A percentile compares a stretch with the other conserved stretches of the same genome.
These are phyloP conservation scores for Schoenoplectus tabernaemontani DNA, from an alignment of 202 grass and related monocot genomes.

Conservation along the genomic window DNA sequence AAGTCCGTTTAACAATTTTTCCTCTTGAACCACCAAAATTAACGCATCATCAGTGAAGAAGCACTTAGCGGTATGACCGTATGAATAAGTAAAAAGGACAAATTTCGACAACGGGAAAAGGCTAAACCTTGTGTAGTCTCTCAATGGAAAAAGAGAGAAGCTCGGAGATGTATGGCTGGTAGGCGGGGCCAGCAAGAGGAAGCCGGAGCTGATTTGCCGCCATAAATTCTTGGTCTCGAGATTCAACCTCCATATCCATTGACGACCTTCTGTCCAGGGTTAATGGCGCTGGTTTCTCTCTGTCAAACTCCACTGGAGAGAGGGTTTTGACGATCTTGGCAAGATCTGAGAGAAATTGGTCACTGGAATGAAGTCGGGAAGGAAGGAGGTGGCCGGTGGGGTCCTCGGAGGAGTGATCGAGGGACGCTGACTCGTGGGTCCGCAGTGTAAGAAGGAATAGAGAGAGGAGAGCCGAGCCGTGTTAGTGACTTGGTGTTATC, in stretches of 20 bases:
- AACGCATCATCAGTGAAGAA: slow-evolving; percentile 3
- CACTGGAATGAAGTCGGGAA: neutral
- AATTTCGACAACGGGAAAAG: neutral
- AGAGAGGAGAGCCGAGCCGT: too few relatives aligned
- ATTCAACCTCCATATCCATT: slow-evolving; percentile 19
- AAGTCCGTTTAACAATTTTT: neutral
- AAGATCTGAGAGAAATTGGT: slow-evolving; percentile 7
- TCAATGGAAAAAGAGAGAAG: slow-evolving; percentile 99
- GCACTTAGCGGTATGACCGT: neutral
- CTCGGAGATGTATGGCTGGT: slow-evolving; percentile 97
- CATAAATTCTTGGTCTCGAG: slow-evolving; percentile 17
- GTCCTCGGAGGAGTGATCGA: neutral
- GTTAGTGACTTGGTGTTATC: too few relatives aligned
- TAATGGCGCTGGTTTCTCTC: slow-evolving; percentile 33
- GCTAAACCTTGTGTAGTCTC: slow-evolving; percentile 81
- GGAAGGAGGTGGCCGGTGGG: neutral
- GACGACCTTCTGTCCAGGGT: slow-evolving; percentile 22
- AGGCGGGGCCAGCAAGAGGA: slow-evolving; percentile 44
- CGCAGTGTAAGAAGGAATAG: neutral
- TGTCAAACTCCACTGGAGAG: slow-evolving; percentile 41
- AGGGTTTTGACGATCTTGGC: slow-evolving; percentile 33
- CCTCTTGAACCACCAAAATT: neutral
- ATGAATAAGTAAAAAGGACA: neutral
- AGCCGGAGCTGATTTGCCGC: slow-evolving; percentile 28
- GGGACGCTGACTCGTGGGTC: neutral